A percentile compares a stretch with the other conserved stretches of the same genome.
phyloP scores from a whole-genome alignment of 2,329 filamentous ascomycete species.

The Talaromyces islandicus region DNA sequence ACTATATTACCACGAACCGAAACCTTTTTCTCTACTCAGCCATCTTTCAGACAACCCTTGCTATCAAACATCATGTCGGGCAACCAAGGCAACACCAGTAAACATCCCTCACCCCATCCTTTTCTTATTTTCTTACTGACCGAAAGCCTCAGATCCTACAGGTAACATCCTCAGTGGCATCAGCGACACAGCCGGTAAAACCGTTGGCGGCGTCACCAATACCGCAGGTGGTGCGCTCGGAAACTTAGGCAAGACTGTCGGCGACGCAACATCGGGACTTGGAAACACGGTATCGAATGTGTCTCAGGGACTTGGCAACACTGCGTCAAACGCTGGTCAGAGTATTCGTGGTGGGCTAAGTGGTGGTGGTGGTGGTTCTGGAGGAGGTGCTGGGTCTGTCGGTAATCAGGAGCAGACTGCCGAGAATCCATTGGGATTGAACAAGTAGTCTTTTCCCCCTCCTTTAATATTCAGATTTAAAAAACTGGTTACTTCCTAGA shows the following conservation, averaged over 20 bases:
- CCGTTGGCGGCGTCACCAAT: conserved; percentile 17
- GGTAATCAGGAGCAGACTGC: conserved; percentile 17
- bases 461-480: too few relatives aligned
- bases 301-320: conserved; percentile 17
- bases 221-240: conserved; percentile 19
- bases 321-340: conserved; percentile 19
- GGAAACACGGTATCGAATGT: conserved; percentile 24
- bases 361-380: not conserved
- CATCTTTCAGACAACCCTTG: not conserved
- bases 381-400: not conserved
- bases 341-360: conserved; percentile 17
- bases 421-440: conserved; percentile 19
- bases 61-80: conserved; percentile 2
- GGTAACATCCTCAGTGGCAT: conserved; percentile 14
- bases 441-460: not conserved
- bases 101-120: not conserved
- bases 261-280: conserved; percentile 19
- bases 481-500: not conserved
- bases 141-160: not conserved
- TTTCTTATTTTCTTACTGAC: not conserved
- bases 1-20: not conserved
- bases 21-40: not conserved
- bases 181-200: conserved; percentile 20
- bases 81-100: conserved; percentile 3
- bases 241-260: conserved; percentile 22